These are phyloP conservation scores for Triticum timopheevii DNA, from an alignment of 176 grass and related monocot genomes.

Conservation along the genomic window DNA sequence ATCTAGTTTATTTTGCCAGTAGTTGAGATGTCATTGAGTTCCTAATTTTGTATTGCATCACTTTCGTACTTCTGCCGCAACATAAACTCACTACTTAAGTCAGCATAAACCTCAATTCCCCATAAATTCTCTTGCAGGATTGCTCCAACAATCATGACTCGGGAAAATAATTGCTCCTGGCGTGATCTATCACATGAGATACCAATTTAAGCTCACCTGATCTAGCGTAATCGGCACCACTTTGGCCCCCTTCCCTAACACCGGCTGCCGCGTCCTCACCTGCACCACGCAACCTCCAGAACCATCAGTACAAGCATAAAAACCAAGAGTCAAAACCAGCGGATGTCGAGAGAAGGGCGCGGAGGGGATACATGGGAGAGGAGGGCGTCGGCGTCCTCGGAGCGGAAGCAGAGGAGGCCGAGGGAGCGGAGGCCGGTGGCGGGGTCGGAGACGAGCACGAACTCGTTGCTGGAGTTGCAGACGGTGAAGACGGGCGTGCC, in stretches of 20 bases:
- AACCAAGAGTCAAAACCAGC: background rate
- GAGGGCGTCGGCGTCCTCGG: conserved; percentile 71
- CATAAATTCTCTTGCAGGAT: background rate
- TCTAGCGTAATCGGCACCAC: conserved; percentile 94
- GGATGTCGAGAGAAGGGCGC: background rate
- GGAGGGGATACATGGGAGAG: conserved; percentile 63
- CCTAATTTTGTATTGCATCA: background rate
- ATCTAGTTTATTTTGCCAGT: background rate
- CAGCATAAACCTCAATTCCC: conserved; percentile 1
- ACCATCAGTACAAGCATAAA: conserved; percentile 19
- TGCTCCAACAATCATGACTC: background rate
- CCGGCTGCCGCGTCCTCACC: conserved; percentile 72
- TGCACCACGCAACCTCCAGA: conserved; percentile 28
- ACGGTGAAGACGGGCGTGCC: conserved; percentile 86
- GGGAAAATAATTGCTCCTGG: background rate
- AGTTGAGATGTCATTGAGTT: background rate
- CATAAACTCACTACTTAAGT: background rate
- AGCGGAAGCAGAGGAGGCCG: conserved; percentile 82
- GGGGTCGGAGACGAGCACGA: conserved; percentile 91
- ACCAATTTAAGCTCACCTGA: conserved; percentile 55
- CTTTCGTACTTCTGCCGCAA: background rate
- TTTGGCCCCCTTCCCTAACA: conserved; percentile 78
- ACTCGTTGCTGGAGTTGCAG: conserved; percentile 89
- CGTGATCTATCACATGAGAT: background rate
- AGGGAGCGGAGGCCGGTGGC: conserved; percentile 75